Evolutionary conservation across 2,329 filamentous ascomycete genomes (phyloP).

Genomic region (Verticillium longisporum): DNA sequence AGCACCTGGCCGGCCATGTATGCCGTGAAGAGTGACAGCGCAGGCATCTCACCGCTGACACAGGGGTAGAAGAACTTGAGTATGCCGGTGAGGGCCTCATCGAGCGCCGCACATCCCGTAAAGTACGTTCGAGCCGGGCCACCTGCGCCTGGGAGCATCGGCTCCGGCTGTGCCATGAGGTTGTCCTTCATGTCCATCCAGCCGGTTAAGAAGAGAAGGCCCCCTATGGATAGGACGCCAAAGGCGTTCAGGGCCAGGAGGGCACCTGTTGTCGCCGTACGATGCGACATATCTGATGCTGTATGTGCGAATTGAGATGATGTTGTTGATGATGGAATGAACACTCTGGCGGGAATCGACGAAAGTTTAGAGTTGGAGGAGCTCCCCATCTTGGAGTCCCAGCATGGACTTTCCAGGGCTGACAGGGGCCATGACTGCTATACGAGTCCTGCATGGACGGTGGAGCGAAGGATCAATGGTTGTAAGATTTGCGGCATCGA

Average conservation of each 20-base stretch:
- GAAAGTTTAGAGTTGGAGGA: not conserved
- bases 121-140: constrained; percentile 1
- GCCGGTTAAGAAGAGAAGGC: not conserved
- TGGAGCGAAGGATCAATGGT: not conserved
- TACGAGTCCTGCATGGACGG: not conserved
- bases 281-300: not conserved
- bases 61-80: constrained; percentile 13
- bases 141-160: not conserved
- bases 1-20: constrained; percentile 15
- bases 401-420: not conserved
- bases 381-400: not conserved
- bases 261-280: not conserved
- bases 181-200: not conserved
- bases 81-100: constrained; percentile 10
- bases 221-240: not conserved
- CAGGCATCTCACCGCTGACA: constrained; percentile 7
- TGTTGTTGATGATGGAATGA: not conserved
- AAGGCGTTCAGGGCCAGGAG: not conserved
- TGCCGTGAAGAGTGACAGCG: constrained; percentile 11
- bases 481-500: not conserved
- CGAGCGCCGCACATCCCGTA: constrained; percentile 12
- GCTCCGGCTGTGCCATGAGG: not conserved
- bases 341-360: too few relatives aligned
- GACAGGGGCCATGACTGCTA: not conserved
- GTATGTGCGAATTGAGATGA: not conserved